Conservation (phyloP, 306 rosid species). For the Vigna angularis region DNA sequence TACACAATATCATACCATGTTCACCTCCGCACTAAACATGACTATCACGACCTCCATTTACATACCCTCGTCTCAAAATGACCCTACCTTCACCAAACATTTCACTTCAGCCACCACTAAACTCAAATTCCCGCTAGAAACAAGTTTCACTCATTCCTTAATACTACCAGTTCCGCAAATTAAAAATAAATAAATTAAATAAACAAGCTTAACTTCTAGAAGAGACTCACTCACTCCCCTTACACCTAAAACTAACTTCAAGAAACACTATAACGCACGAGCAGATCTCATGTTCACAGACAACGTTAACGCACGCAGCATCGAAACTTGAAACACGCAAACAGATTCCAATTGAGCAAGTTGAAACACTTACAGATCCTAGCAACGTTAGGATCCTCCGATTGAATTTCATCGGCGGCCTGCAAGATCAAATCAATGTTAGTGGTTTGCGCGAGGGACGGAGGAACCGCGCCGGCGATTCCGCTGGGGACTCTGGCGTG, state of each 20-base stretch:
- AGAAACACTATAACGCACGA: neutral
- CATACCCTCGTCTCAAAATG: conserved; percentile 1
- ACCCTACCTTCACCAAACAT: conserved; percentile 19
- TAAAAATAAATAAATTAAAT: neutral
- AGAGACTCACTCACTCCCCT: neutral
- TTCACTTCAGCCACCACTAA: conserved; percentile 18
- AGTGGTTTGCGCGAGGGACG: conserved; percentile 72
- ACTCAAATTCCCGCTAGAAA: conserved; percentile 17
- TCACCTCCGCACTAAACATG: neutral
- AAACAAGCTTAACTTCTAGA: conserved; percentile 26
- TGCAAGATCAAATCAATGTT: conserved; percentile 83
- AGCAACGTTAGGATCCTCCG: conserved; percentile 74
- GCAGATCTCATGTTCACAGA: conserved; percentile 23
- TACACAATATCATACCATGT: neutral
- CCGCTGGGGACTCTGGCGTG: conserved; percentile 69
- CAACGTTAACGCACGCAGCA: neutral
- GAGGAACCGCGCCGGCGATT: conserved; percentile 83
- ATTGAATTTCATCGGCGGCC: conserved; percentile 91
- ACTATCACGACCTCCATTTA: neutral
- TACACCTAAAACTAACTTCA: conserved; percentile 5
- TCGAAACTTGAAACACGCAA: neutral
- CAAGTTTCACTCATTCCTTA: neutral
- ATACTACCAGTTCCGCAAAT: neutral
- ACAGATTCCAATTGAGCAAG: neutral
- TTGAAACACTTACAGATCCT: conserved; percentile 72